Evolutionary conservation across 1,284 basidiomycete species (phyloP).

Genomic region (Irpex rosettiformis): DNA sequence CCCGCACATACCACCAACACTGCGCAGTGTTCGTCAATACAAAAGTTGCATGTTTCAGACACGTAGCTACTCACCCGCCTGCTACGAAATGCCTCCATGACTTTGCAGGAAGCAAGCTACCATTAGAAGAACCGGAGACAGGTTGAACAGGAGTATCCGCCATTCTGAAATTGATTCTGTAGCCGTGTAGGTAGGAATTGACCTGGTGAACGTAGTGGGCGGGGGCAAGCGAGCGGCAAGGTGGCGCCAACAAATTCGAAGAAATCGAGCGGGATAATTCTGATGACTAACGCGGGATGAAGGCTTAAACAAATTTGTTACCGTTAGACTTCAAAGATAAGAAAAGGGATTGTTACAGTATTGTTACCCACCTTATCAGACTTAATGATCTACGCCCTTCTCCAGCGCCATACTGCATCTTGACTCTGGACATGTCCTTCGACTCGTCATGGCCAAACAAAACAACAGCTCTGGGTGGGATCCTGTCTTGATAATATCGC

Average conservation of each 20-base stretch:
- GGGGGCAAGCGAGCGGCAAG: not conserved
- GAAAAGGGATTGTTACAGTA: too few relatives aligned
- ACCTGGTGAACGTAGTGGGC: not conserved
- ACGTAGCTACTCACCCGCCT: slow-evolving; percentile 64
- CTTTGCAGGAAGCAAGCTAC: slow-evolving; percentile 58
- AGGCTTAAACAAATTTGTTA: too few relatives aligned
- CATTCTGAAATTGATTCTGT: slow-evolving; percentile 17
- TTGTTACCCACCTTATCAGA: too few relatives aligned
- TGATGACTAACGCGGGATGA: too few relatives aligned
- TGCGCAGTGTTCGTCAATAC: slow-evolving; percentile 29
- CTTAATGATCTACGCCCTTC: too few relatives aligned
- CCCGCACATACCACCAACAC: slow-evolving; percentile 96
- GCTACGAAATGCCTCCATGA: slow-evolving; percentile 85
- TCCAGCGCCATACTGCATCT: too few relatives aligned
- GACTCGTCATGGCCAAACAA: slow-evolving; percentile 10
- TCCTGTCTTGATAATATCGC: slow-evolving; percentile 12
- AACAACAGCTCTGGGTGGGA: slow-evolving; percentile 10
- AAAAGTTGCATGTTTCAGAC: not conserved
- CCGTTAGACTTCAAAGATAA: too few relatives aligned
- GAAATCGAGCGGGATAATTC: too few relatives aligned
- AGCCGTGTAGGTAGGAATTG: not conserved
- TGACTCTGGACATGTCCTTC: not conserved
- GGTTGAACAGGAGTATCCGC: slow-evolving; percentile 20
- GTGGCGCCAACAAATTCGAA: not conserved
- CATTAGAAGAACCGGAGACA: slow-evolving; percentile 29